Evolutionary conservation across 108 stramenopile species (phyloP), one percentile per base, ranked within the genome.

Genomic region (Cyclotella sp.): DNA sequence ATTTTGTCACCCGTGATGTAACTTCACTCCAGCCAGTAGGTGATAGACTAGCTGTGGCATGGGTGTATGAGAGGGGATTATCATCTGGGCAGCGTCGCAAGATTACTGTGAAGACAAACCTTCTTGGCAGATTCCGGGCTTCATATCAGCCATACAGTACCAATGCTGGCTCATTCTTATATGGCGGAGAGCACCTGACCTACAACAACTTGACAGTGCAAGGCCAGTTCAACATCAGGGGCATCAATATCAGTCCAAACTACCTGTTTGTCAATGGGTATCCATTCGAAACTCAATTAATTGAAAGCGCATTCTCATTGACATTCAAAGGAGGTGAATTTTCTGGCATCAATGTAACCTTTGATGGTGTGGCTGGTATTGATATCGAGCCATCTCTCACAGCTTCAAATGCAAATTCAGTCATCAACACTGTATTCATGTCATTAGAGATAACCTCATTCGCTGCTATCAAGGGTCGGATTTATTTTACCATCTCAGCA

Each of bases 171-270:
- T 21, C 28, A 51, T 77, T 60, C 39, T 24, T 70, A 0, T 77
- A 42, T 46, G 76, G 76, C 0, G 76, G 76, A 5, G 76, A 77
- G 60, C 76, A 77, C 62, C 76, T 68, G 19, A 26, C 15, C 1
- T 65, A 54, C 53, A 55, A 46, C 26, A 77, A 77, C 29, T 29
- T 65, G 14, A 77, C 76, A 41, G 53, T 47, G 19, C 76, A 77
- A 46, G 76, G 76, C 22, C 16, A 62, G 39, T 39, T 77, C 19
- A 42, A 6, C 13, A 65, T 77, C 21, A 28, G 19, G 27, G 76
- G 76, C 15, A 21, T 77, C 15, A 58, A 77, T n/a, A 34, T 77
- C 30, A 49, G 15, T 44, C 76, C 58, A 62, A 43, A 16, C 21
- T 65, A 58, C 34, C 47, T 45, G 15, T 70, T 40, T n/a, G 27